These are phyloP conservation scores for Stachybotrys echinatus DNA, from an alignment of 2,329 filamentous ascomycete species.

Conservation along the genomic window DNA sequence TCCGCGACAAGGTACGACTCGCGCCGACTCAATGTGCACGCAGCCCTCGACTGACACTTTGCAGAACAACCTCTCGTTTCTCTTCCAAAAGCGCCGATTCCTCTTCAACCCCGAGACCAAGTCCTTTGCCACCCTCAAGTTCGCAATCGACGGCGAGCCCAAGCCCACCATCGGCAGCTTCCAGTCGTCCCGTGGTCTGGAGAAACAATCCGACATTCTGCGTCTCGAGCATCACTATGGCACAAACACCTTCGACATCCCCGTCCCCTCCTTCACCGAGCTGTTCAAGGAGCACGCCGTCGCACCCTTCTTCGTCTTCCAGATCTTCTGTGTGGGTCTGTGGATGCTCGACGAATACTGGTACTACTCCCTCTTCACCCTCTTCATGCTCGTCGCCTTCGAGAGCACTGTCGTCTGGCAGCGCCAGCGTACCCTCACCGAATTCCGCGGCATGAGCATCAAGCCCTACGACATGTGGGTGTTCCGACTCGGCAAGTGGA, in stretches of 20 bases:
- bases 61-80: constrained; percentile 78
- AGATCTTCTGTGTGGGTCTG: constrained; percentile 95
- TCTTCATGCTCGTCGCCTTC: constrained; percentile 96
- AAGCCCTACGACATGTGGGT: constrained; percentile 96
- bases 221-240: constrained; percentile 90
- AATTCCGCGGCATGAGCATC: constrained; percentile 99
- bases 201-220: constrained; percentile 68
- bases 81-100: constrained; percentile 98
- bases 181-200: constrained; percentile 74
- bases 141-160: constrained; percentile 78
- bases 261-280: constrained; percentile 90
- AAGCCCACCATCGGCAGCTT: constrained; percentile 75
- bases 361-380: constrained; percentile 99
- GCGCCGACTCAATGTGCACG: neutral
- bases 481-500: constrained; percentile 82
- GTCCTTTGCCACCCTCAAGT: constrained; percentile 76
- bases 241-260: constrained; percentile 93
- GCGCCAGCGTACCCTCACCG: constrained; percentile 87
- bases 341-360: constrained; percentile 99
- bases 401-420: constrained; percentile 99
- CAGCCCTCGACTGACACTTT: neutral
- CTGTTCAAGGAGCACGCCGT: constrained; percentile 98
- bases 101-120: constrained; percentile 69
- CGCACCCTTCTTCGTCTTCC: constrained; percentile 98
- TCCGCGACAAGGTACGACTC: constrained; percentile 61